Conservation (phyloP, 2,329 filamentous ascomycete genomes). For the Aspergillus novoparasiticus region DNA sequence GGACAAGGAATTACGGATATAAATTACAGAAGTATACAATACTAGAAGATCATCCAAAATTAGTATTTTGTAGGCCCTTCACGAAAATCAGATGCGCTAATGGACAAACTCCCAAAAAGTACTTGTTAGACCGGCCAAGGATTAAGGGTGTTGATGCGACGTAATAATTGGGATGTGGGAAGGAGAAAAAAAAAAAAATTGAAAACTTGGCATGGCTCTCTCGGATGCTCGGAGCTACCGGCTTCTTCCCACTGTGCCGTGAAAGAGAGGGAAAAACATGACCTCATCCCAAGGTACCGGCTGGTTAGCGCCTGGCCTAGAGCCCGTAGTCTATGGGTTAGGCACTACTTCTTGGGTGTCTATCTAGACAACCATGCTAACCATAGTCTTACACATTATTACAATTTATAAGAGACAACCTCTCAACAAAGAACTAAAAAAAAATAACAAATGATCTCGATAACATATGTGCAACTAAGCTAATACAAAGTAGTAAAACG, state of each 20-base stretch:
- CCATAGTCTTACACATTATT: neutral
- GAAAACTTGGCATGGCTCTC: constrained; percentile 5
- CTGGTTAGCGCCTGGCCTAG: constrained; percentile 17
- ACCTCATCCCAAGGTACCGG: constrained; percentile 24
- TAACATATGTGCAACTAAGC: neutral
- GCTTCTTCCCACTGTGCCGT: constrained; percentile 14
- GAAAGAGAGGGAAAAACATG: constrained; percentile 3
- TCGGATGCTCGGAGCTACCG: constrained; percentile 21
- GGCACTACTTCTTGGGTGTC: constrained; percentile 8
- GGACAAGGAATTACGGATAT: neutral
- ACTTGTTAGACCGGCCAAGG: neutral
- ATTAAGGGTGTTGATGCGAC: neutral
- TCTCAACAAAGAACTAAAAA: neutral
- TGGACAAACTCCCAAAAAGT: neutral
- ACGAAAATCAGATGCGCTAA: neutral
- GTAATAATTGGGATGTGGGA: neutral
- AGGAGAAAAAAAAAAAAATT: neutral
- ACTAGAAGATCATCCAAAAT: too few relatives aligned
- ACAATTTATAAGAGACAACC: neutral
- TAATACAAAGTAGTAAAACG: neutral
- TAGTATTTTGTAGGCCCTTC: neutral
- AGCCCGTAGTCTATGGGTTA: constrained; percentile 7
- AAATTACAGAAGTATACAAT: neutral
- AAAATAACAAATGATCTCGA: neutral
- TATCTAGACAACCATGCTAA: neutral